Conservation (phyloP, 495 filamentous ascomycete species). For the Neurospora discreta region DNA sequence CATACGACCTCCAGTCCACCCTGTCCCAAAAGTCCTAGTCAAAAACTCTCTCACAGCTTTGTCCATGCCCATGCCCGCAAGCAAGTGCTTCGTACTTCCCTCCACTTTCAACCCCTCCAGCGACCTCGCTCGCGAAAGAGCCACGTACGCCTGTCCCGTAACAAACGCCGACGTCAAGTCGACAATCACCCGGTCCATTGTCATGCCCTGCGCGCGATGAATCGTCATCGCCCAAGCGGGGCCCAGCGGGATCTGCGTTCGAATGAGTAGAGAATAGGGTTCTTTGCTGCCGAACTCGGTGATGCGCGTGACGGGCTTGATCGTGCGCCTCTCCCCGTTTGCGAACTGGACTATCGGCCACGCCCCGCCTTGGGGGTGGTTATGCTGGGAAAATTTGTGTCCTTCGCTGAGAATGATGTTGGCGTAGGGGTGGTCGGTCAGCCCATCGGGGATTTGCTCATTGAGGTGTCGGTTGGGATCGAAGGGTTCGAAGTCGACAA, state of each 20-base stretch:
- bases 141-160: conserved; percentile 79
- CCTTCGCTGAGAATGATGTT: no score
- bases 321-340: conserved; percentile 24
- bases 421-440: no score
- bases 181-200: conserved; percentile 82
- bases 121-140: conserved; percentile 65
- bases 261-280: conserved; percentile 55
- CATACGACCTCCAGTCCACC: no score
- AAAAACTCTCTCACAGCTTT: conserved; percentile 13
- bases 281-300: conserved; percentile 31
- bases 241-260: conserved; percentile 72
- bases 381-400: no score
- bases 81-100: conserved; percentile 16
- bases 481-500: no score
- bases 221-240: conserved; percentile 91
- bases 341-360: conserved; percentile 75
- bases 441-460: neutral
- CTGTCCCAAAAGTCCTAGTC: neutral
- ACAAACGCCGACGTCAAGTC: conserved; percentile 79
- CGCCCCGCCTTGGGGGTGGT: no score
- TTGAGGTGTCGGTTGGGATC: neutral
- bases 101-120: conserved; percentile 56
- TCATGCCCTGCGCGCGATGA: conserved; percentile 92
- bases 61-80: conserved; percentile 8
- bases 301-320: conserved; percentile 38